These are phyloP conservation scores for Solanum piurae DNA, from an alignment of 257 asterid genomes.

Conservation along the genomic window DNA sequence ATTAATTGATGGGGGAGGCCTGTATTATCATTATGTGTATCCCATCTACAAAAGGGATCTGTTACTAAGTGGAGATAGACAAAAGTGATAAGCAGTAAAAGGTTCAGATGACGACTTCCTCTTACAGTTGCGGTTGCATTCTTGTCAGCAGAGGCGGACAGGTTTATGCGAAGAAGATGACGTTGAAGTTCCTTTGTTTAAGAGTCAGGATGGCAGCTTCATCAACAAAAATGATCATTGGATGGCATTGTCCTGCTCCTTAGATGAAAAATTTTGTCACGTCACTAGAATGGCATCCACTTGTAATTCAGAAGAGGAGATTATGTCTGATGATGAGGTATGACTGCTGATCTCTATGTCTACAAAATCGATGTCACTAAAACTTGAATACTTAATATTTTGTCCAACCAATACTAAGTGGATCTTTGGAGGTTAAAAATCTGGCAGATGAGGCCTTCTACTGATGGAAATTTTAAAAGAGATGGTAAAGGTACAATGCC, in stretches of 20 bases:
- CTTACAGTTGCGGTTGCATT: conserved; percentile 15
- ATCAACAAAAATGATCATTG: conserved; percentile 25
- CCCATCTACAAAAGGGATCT: not conserved
- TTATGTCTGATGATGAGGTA: conserved; percentile 50
- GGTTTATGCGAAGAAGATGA: conserved; percentile 37
- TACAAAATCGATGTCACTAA: not conserved
- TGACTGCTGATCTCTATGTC: not conserved
- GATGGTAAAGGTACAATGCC: conserved; percentile 31
- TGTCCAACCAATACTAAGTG: not conserved
- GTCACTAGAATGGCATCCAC: conserved; percentile 18
- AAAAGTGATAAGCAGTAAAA: not conserved
- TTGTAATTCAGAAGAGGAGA: conserved; percentile 39
- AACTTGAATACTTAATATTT: not conserved
- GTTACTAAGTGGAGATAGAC: not conserved
- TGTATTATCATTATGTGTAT: not conserved
- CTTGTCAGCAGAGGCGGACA: conserved; percentile 28
- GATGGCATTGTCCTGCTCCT: conserved; percentile 11
- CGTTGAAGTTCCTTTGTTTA: conserved; percentile 47
- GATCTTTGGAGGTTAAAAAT: conserved; percentile 1
- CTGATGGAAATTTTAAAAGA: conserved; percentile 16
- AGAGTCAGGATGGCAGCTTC: not conserved
- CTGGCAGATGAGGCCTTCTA: conserved; percentile 1
- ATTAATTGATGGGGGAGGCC: not conserved
- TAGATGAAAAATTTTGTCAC: conserved; percentile 13
- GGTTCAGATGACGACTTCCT: not conserved